These are phyloP conservation scores for Calonectria pseudoturangicola DNA, from an alignment of 2,329 filamentous ascomycete species.

Conservation along the genomic window DNA sequence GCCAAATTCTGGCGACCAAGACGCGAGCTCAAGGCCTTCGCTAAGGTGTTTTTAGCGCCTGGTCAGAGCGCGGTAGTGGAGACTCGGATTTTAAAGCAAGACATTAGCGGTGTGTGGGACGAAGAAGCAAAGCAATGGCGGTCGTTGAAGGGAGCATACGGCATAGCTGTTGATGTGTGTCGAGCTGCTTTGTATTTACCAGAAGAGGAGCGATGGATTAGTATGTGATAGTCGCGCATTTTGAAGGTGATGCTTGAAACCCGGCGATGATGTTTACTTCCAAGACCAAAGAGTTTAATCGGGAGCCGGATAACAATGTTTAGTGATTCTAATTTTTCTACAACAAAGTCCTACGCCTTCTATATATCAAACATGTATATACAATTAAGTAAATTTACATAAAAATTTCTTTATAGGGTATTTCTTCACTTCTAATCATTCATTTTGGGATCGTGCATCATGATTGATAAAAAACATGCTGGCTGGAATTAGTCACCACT, in stretches of 20 bases:
- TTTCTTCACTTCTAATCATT: too few relatives aligned
- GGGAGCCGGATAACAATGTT: too few relatives aligned
- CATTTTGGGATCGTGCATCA: too few relatives aligned
- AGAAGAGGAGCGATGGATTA: neutral
- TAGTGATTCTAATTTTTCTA: neutral
- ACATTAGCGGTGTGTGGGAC: constrained; percentile 33
- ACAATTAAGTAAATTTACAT: too few relatives aligned
- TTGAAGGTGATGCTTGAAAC: neutral
- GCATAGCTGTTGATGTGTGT: neutral
- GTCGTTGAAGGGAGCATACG: constrained; percentile 26
- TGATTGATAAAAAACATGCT: too few relatives aligned
- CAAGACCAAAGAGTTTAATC: too few relatives aligned
- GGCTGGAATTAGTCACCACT: neutral
- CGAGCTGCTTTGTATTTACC: neutral
- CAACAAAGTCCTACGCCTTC: too few relatives aligned
- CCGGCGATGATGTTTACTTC: too few relatives aligned
- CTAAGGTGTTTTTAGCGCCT: constrained; percentile 19
- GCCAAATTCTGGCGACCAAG: constrained; percentile 31
- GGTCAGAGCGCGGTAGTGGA: neutral
- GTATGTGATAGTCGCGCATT: neutral
- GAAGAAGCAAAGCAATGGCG: constrained; percentile 25
- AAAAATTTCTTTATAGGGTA: too few relatives aligned
- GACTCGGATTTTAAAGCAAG: constrained; percentile 11
- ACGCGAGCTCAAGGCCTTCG: constrained; percentile 36
- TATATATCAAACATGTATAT: too few relatives aligned